Evolutionary conservation across 257 asterid genomes (phyloP), one percentile per base, ranked within the genome.

Genomic region (Lantana camara): DNA sequence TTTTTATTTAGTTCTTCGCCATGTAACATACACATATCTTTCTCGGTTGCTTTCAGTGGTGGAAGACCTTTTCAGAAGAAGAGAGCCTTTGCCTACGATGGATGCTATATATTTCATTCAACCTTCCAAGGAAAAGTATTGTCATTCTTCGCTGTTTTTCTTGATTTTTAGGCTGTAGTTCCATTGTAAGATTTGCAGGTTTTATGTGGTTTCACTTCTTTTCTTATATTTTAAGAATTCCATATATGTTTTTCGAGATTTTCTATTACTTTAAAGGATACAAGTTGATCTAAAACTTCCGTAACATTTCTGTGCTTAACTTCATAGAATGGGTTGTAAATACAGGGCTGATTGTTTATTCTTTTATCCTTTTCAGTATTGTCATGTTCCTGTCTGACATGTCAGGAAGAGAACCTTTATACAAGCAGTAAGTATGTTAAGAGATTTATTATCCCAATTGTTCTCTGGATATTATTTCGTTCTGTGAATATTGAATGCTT

Each of bases 401-500:
- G 99, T 94, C 99, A 19, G 98, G 99, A 82, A 88, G 99, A 83
- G 98, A 94, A 76, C 99, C 99, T 51, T 70, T 94, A 68, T 94
- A 94, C 81, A 88, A 27, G 32, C 32, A 27, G 76, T 76, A 90
- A 88, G 99, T 94, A 84, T 29, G 92, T 54, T 48, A 37, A 54
- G 49, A 45, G 47, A 60, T 56, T 60, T 54, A 27, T 20, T 44
- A 22, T 67, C 46, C 61, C 56, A 41, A 52, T 23, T n/a, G n/a
- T 35, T 44, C 42, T 20, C 46, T 19, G 47, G 53, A n/a, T n/a
- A n/a, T 35, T 20, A 46, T 63, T 56, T 66, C 60, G 51, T 60
- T 32, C 11, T 42, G 1, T 41, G 52, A 67, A 60, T 21, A 40
- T 57, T 76, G 56, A 74, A 55, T 23, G 60, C 8, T 49, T 69